Evolutionary conservation across 139 green algal species (phyloP).

Genomic region (Deuterostichococcus epilithicus): DNA sequence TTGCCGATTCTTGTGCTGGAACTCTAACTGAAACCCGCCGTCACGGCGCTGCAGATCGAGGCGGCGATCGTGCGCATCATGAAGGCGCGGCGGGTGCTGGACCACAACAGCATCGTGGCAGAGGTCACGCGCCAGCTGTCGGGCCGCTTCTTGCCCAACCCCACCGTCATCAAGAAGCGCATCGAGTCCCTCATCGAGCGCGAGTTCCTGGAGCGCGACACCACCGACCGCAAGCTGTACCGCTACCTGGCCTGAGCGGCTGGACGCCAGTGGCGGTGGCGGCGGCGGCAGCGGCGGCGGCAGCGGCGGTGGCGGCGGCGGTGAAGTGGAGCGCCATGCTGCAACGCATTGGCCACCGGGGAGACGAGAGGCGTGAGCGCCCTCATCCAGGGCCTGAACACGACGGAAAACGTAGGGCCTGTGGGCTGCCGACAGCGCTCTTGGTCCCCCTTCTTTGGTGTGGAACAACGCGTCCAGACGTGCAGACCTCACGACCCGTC

Average conservation of each 20-base stretch:
- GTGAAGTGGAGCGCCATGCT: too few species aligned
- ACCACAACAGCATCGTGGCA: constrained; percentile 90
- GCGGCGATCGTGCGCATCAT: constrained; percentile 97
- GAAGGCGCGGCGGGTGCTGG: constrained; percentile 82
- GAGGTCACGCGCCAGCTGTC: constrained; percentile 91
- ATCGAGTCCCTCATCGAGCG: constrained; percentile 97
- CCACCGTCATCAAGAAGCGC: constrained; percentile 94
- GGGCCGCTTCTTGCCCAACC: constrained; percentile 85
- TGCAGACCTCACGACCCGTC: too few species aligned
- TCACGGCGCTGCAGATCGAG: constrained; percentile 95
- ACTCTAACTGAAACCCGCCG: too few species aligned
- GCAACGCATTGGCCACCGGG: too few species aligned
- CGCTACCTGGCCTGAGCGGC: constrained; percentile 68
- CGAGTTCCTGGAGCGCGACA: constrained; percentile 94
- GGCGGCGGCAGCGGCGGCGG: background rate
- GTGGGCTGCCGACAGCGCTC: too few species aligned
- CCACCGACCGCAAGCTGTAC: constrained; percentile 88
- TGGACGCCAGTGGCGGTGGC: background rate
- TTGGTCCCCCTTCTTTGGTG: too few species aligned
- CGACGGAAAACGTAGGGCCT: too few species aligned
- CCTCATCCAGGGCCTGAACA: too few species aligned
- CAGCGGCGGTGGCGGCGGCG: too few species aligned
- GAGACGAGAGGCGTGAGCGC: too few species aligned
- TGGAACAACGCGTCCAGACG: too few species aligned
- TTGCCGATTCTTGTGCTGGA: too few species aligned